Evolutionary conservation across 495 filamentous ascomycete species (phyloP), one percentile per base, ranked within the genome.

Genomic region (Penicillium coprophilum): DNA sequence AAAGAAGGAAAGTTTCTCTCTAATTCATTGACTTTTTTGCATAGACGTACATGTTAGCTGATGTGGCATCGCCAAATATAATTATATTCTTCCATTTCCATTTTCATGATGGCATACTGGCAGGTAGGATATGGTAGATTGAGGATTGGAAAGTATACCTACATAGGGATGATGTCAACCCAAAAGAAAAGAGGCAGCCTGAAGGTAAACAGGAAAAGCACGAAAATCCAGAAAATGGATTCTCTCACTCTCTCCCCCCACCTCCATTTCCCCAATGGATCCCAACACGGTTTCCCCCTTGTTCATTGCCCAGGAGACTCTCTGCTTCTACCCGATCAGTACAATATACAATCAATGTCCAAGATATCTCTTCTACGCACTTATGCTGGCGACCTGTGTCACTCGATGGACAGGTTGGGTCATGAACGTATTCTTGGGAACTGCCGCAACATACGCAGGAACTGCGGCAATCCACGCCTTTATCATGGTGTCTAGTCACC

Each of bases 371-470:
- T 74, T 68, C 54, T 74, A 72, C 27, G 69, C 67, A 0, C 60
- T 74, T 1, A 56, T 74, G 0, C 27, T 69, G 0, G 68, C 64
- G 0, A 67, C 54, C 23, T 71, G 69, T 27, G 45, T 66, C 2
- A 67, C 71, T 1, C 59, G 71, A 10, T 74, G 71, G 71, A 69
- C 65, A 2, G 71, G 69, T 40, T 74, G 71, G 69, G 53, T 72
- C 0, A 59, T 62, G 9, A 55, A 72, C 43, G 67, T 71, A 2
- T 72, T 73, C 28, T 58, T 73, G 2, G 67, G 71, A 6, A 53
- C 69, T 2, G 69, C 71, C 0, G 67, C 71, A 11, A 68, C 67
- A 8, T 74, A 74, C 38, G 71, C 71, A 15, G 71, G 71, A 3
- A 71, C 66, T 0, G 71, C 69, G 1, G 69, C 71, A 9, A 65